Percentiles rank a stretch among this genome's conserved stretches.
These are phyloP conservation scores for Fusarium sp. DNA, from an alignment of 2,329 filamentous ascomycete species.

Conservation along the genomic window DNA sequence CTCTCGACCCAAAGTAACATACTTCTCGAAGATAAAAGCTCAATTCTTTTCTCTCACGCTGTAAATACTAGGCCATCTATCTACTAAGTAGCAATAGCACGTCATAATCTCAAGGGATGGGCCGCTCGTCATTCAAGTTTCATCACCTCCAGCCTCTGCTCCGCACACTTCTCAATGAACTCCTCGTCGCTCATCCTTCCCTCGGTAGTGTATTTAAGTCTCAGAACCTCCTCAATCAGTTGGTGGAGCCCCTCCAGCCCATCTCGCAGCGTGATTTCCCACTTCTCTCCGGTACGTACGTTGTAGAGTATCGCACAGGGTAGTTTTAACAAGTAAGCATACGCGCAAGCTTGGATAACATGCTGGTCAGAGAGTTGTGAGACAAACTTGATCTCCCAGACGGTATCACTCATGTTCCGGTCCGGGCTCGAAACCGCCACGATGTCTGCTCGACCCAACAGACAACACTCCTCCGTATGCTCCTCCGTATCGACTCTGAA, in stretches of 20 bases:
- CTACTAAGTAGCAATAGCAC: not conserved
- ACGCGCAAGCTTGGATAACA: slow-evolving; percentile 40
- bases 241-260: slow-evolving; percentile 8
- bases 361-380: slow-evolving; percentile 38
- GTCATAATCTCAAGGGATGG: not conserved
- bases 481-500: not conserved
- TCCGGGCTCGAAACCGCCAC: not conserved
- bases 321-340: slow-evolving; percentile 38
- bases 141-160: slow-evolving; percentile 11
- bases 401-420: not conserved
- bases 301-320: slow-evolving; percentile 42
- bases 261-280: slow-evolving; percentile 23
- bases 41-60: not conserved
- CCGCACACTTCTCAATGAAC: slow-evolving; percentile 21
- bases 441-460: slow-evolving; percentile 28
- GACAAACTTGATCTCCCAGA: slow-evolving; percentile 48
- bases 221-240: slow-evolving; percentile 32
- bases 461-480: not conserved
- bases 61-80: not conserved
- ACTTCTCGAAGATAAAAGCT: not conserved
- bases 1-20: no score
- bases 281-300: slow-evolving; percentile 41
- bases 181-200: slow-evolving; percentile 8
- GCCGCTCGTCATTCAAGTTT: not conserved
- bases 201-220: slow-evolving; percentile 29